Evolutionary conservation across 2,329 filamentous ascomycete species (phyloP).

Genomic region (Verticillium dahliae): DNA sequence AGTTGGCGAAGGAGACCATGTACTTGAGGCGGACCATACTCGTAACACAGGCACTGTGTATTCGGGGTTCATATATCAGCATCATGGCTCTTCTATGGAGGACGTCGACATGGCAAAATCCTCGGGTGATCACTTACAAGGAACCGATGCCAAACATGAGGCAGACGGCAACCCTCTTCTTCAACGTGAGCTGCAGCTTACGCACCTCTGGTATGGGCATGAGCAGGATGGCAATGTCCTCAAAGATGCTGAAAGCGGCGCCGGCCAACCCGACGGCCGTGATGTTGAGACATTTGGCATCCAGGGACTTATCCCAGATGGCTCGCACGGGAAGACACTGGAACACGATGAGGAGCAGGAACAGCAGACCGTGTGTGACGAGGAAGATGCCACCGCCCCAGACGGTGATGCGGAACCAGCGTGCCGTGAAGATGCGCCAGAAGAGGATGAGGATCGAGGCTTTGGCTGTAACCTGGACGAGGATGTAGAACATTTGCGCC

Average conservation of each 20-base stretch:
- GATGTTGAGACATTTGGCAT: conserved; percentile 5
- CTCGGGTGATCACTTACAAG: conserved; percentile 3
- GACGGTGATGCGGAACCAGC: conserved; percentile 4
- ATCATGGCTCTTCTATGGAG: too few species aligned
- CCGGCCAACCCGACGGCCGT: conserved; percentile 6
- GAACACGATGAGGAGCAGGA: conserved; percentile 13
- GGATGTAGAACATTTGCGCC: conserved; percentile 15
- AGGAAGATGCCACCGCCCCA: conserved; percentile 4
- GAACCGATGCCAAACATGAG: conserved; percentile 11
- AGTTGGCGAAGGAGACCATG: conserved; percentile 7
- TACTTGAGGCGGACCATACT: conserved; percentile 12
- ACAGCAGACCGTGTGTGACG: conserved; percentile 9
- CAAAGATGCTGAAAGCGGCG: conserved; percentile 9
- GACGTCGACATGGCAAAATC: background rate
- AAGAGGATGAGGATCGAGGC: conserved; percentile 16
- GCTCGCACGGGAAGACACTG: conserved; percentile 12
- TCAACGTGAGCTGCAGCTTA: conserved; percentile 5
- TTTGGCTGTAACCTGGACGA: conserved; percentile 15
- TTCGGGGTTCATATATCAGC: background rate
- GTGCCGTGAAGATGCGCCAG: conserved; percentile 12
- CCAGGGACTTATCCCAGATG: conserved; percentile 9
- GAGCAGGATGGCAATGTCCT: conserved; percentile 9
- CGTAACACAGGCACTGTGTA: conserved; percentile 9
- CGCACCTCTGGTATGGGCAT: conserved; percentile 9
- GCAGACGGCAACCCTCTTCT: conserved; percentile 7